phyloP scores from a whole-genome alignment of 768 basidiomycete species.

The Lactifluus pinguis region DNA sequence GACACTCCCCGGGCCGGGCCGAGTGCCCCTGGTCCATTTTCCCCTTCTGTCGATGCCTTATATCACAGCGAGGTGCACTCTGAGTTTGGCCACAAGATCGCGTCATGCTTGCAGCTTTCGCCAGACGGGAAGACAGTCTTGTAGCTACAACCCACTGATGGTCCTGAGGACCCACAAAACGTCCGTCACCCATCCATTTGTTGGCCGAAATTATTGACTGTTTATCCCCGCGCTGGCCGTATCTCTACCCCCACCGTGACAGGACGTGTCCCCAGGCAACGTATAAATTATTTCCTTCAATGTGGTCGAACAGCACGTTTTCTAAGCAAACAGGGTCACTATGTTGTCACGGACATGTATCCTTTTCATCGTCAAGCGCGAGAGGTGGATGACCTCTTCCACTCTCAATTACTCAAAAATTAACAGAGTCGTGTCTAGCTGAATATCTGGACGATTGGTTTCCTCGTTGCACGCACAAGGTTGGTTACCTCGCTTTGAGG shows the following conservation, averaged over 20 bases:
- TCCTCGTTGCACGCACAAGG: slow-evolving; percentile 49
- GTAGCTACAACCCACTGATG: slow-evolving; percentile 62
- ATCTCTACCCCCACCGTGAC: neutral
- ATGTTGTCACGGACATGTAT: slow-evolving; percentile 53
- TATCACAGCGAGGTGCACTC: slow-evolving; percentile 45
- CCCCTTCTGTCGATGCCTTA: neutral
- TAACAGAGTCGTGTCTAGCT: slow-evolving; percentile 30
- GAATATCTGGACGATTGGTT: slow-evolving; percentile 67
- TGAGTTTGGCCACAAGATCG: slow-evolving; percentile 50
- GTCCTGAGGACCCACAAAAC: slow-evolving; percentile 58
- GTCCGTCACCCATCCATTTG: slow-evolving; percentile 24
- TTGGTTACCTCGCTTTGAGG: slow-evolving; percentile 16
- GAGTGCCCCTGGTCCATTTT: slow-evolving; percentile 29
- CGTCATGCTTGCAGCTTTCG: slow-evolving; percentile 47
- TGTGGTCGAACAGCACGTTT: neutral
- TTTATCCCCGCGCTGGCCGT: no score
- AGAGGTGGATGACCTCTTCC: slow-evolving; percentile 33
- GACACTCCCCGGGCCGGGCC: no score
- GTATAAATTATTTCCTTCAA: slow-evolving; percentile 10
- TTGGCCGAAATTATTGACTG: neutral
- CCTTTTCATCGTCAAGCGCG: slow-evolving; percentile 64
- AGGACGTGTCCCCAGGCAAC: slow-evolving; percentile 56
- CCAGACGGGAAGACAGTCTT: slow-evolving; percentile 49
- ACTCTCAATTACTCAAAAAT: neutral
- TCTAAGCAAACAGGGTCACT: slow-evolving; percentile 37